These are phyloP conservation scores for Chrysosporium queenslandicum DNA, from an alignment of 2,329 filamentous ascomycete species.

Conservation along the genomic window DNA sequence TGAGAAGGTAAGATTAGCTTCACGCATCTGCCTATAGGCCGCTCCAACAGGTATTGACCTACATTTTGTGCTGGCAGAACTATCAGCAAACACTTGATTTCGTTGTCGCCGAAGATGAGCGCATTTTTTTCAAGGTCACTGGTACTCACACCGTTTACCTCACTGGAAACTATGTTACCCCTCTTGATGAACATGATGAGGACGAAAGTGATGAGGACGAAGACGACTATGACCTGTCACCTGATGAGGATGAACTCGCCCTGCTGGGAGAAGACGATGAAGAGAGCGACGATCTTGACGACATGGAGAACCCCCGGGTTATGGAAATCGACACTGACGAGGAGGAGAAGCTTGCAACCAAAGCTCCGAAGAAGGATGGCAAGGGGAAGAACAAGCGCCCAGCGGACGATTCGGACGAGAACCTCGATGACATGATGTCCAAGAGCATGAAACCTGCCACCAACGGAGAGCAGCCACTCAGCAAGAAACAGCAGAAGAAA, in stretches of 20 bases:
- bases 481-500: conserved; percentile 97
- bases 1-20: conserved; percentile 57
- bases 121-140: conserved; percentile 81
- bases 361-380: conserved; percentile 40
- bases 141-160: conserved; percentile 86
- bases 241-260: conserved; percentile 66
- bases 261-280: conserved; percentile 43
- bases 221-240: conserved; percentile 47
- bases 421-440: conserved; percentile 73
- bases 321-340: conserved; percentile 74
- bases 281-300: conserved; percentile 68
- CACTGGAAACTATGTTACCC: conserved; percentile 89
- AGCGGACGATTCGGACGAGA: conserved; percentile 56
- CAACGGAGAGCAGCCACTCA: conserved; percentile 62
- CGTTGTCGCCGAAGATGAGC: conserved; percentile 78
- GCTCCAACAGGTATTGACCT: background rate
- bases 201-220: conserved; percentile 51
- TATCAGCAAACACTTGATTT: conserved; percentile 95
- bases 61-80: conserved; percentile 47
- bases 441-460: conserved; percentile 51
- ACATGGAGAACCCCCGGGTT: conserved; percentile 67
- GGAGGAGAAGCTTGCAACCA: conserved; percentile 49
- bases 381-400: conserved; percentile 89
- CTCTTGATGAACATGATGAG: conserved; percentile 35
- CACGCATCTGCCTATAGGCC: background rate